These are phyloP conservation scores for Paramecium octaurelia DNA, from an alignment of 73 alveolate genomes.

Conservation along the genomic window DNA sequence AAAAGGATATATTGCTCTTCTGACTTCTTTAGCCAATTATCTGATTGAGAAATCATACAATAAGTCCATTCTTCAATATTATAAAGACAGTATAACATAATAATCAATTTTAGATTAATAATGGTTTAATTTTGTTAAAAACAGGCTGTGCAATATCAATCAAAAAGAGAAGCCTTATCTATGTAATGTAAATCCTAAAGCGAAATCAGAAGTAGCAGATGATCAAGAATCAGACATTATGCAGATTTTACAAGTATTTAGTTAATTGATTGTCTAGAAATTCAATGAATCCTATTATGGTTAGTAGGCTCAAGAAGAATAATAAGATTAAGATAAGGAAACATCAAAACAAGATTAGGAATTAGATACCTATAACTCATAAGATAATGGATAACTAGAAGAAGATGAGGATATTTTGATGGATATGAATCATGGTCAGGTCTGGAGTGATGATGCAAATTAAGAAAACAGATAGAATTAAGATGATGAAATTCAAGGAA, in stretches of 20 bases:
- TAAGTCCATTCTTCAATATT: not conserved
- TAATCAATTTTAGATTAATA: not conserved
- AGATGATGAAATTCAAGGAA: not conserved
- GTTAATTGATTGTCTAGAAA: not conserved
- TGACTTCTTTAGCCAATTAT: not conserved
- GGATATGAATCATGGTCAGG: not conserved
- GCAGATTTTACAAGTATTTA: not conserved
- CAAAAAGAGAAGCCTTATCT: not conserved
- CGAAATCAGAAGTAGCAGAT: not conserved
- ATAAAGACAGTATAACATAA: not conserved
- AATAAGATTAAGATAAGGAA: not conserved
- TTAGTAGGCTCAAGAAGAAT: not conserved
- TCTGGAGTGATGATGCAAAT: not conserved
- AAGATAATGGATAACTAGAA: not conserved
- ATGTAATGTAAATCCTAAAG: slow-evolving; percentile 20
- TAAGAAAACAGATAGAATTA: not conserved
- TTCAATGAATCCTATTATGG: not conserved
- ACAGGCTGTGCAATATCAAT: not conserved
- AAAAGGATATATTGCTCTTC: not conserved
- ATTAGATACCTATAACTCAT: not conserved
- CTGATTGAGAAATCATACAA: not conserved
- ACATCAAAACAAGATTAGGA: not conserved
- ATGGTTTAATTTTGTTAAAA: not conserved
- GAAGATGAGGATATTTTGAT: not conserved
- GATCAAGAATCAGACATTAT: not conserved